Conservation (phyloP, 2,329 filamentous ascomycete genomes). For the Cercospora sojina region DNA sequence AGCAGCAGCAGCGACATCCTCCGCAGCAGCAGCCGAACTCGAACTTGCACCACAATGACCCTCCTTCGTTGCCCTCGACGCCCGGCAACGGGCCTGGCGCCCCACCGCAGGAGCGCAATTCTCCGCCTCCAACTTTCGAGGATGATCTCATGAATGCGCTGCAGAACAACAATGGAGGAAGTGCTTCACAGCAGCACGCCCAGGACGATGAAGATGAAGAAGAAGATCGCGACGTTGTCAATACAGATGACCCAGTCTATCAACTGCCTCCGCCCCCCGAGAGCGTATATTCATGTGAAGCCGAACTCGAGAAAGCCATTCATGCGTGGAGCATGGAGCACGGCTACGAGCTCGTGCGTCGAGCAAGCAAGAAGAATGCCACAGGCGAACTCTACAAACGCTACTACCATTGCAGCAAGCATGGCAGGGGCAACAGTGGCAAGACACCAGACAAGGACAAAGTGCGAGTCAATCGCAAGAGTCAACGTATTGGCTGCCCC, state of each 20-base stretch:
- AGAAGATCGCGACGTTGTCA: slow-evolving; percentile 27
- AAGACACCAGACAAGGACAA: slow-evolving; percentile 31
- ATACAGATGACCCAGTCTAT: slow-evolving; percentile 32
- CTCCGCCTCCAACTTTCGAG: slow-evolving; percentile 27
- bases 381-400: slow-evolving; percentile 37
- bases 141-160: slow-evolving; percentile 31
- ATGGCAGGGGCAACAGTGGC: slow-evolving; percentile 32
- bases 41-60: slow-evolving; percentile 5
- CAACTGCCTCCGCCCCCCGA: slow-evolving; percentile 37
- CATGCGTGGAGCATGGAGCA: slow-evolving; percentile 38
- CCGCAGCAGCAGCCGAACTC: slow-evolving; percentile 18
- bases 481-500: slow-evolving; percentile 35
- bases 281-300: slow-evolving; percentile 29
- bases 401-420: slow-evolving; percentile 38
- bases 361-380: slow-evolving; percentile 38
- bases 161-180: slow-evolving; percentile 15
- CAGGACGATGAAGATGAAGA: slow-evolving; percentile 28
- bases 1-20: slow-evolving; percentile 19
- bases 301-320: slow-evolving; percentile 35
- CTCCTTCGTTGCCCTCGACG: slow-evolving; percentile 18
- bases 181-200: not conserved
- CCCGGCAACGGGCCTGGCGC: slow-evolving; percentile 32
- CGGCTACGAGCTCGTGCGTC: slow-evolving; percentile 37
- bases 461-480: slow-evolving; percentile 33
- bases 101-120: slow-evolving; percentile 28